Percentiles rank a stretch among this genome's conserved stretches.
phyloP scores from a whole-genome alignment of 805 yeast genomes.

The Ogataea haglerorum region DNA sequence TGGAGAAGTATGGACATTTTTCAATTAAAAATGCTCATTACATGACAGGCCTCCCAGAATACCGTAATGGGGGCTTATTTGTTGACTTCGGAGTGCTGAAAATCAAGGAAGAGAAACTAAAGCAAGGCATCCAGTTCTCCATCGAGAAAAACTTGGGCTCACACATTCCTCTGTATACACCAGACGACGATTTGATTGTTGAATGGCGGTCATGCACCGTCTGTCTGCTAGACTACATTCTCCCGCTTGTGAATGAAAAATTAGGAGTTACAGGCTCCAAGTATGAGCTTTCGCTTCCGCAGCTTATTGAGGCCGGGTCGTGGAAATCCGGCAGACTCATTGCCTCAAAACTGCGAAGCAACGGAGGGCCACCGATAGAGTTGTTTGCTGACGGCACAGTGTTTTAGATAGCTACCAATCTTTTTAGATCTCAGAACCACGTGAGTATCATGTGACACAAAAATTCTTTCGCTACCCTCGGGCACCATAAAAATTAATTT shows the following conservation, averaged over 20 bases:
- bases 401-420: conserved; percentile 35
- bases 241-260: conserved; percentile 49
- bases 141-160: conserved; percentile 27
- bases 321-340: conserved; percentile 66
- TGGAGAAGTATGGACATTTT: conserved; percentile 44
- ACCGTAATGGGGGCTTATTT: conserved; percentile 62
- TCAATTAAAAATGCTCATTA: conserved; percentile 35
- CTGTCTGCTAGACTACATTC: conserved; percentile 50
- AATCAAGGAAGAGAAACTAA: conserved; percentile 40
- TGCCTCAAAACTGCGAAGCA: conserved; percentile 48
- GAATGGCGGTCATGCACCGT: conserved; percentile 67
- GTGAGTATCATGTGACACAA: conserved; percentile 12
- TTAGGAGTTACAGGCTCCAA: conserved; percentile 33
- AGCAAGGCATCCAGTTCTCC: conserved; percentile 38
- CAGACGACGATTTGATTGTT: conserved; percentile 57
- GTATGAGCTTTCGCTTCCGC: conserved; percentile 45
- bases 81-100: conserved; percentile 51
- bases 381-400: conserved; percentile 63
- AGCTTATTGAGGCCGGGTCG: conserved; percentile 63
- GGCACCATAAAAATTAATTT: conserved; percentile 1
- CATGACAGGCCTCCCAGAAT: conserved; percentile 59
- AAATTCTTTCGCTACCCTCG: background rate
- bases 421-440: background rate
- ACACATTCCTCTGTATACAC: conserved; percentile 46
- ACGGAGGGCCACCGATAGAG: conserved; percentile 62